Base-by-base conservation (phyloP, 768 basidiomycete species). In the Mrakia blollopis region DNA sequence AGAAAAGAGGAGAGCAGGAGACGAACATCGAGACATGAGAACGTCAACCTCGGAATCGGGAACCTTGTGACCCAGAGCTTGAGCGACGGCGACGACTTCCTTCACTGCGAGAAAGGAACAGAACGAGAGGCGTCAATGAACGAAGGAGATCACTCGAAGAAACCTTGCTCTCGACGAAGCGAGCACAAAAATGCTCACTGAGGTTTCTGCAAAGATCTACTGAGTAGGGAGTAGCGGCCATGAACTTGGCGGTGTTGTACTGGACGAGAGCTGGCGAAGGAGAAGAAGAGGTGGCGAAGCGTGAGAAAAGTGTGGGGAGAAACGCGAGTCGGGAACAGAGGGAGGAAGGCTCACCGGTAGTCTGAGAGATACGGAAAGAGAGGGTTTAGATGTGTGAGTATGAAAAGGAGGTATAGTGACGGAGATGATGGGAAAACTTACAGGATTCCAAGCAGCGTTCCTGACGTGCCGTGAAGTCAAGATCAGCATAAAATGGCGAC, bases 401-500 rank as follows among this genome's bases (percentile, higher is more conserved):
- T 63, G 30, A 3, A 13, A 14, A 63, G 23, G 16, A 30, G 35
- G 62, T 7, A 47, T n/a, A 41, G 39, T 5, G 44, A 47, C 7
- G 62, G 30, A 8, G 28, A 30, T 14, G 62, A 30, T 3, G 4
- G 30, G n/a, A n/a, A n/a, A 7, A 67, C 65, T 35, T 8, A 68
- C 65, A 39, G 73, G 73, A 61, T 78, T 78, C 77, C 77, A 74
- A 11, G 77, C 77, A 28, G 77, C 77, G 57, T 78, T 78, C 77
- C 73, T 77, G 61, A 35, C 9, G 13, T 5, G 39, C 23, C 11
- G n/a, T 23, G 69, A 28, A 4, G n/a, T 25, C 13, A 52, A 25
- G 8, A 57, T 16, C 23, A 60, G 50, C 18, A 35, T 57, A 14
- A 0, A n/a, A 10, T 13, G 5, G 54, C 44, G 16, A 71, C 44